Conservation (phyloP, 164 flowering plant genomes). For the Umbilicus rupestris region DNA sequence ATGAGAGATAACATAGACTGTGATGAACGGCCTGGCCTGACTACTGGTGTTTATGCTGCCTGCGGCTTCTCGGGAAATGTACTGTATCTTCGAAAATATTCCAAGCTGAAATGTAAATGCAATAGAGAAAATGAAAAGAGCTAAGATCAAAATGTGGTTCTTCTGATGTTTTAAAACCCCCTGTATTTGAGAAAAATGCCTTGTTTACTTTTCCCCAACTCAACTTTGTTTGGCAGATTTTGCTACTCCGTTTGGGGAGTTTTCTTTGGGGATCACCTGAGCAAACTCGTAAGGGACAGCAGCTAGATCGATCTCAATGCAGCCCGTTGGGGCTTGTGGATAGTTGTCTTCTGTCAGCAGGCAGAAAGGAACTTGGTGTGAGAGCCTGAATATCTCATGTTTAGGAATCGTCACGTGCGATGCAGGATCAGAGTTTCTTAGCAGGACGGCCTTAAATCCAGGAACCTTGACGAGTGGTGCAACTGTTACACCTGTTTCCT, state of each 20-base stretch:
- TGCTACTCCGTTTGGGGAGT: no score
- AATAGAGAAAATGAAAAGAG: no score
- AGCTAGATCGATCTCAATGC: conserved; percentile 26
- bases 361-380: conserved; percentile 23
- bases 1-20: no score
- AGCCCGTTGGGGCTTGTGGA: conserved; percentile 15
- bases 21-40: no score
- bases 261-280: no score
- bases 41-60: no score
- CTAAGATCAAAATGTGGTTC: no score
- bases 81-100: no score
- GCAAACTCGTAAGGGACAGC: conserved; percentile 10
- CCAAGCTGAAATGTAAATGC: no score
- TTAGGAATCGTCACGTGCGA: conserved; percentile 11
- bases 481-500: conserved; percentile 19
- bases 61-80: no score
- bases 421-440: conserved; percentile 12
- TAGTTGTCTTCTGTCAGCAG: conserved; percentile 16
- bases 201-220: not conserved
- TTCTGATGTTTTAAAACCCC: no score
- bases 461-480: conserved; percentile 22
- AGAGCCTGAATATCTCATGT: conserved; percentile 23
- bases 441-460: conserved; percentile 22
- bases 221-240: not conserved
- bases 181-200: no score